Conservation (phyloP, 768 basidiomycete species). For the Termitomyces eurrhizus region DNA sequence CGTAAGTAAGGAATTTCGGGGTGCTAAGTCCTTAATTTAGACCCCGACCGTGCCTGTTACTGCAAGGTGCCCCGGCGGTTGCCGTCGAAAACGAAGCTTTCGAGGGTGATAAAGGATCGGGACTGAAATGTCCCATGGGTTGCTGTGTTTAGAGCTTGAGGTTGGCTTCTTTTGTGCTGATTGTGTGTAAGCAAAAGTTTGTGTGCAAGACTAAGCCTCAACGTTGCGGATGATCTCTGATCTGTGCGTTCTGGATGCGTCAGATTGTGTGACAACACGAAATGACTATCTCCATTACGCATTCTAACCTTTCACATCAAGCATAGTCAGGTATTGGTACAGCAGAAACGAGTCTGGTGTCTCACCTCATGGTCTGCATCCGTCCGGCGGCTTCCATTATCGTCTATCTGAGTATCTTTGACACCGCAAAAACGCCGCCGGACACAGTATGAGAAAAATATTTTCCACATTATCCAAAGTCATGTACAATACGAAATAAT, state of each 20-base stretch:
- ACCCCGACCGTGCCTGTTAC: constrained; percentile 2
- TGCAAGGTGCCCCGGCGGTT: background rate
- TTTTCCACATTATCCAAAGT: too few relatives aligned
- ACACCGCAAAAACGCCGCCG: too few relatives aligned
- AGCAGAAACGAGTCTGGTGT: too few relatives aligned
- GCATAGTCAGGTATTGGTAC: background rate
- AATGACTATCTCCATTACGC: background rate
- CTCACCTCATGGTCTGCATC: background rate
- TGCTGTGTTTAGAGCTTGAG: background rate
- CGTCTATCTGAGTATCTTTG: background rate
- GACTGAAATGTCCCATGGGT: background rate
- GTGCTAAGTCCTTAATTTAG: background rate
- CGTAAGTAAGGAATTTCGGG: background rate
- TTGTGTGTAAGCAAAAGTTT: constrained; percentile 6
- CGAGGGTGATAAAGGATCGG: background rate
- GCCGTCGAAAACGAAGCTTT: background rate
- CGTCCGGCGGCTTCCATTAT: background rate
- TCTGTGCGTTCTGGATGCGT: constrained; percentile 4
- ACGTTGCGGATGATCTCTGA: constrained; percentile 1
- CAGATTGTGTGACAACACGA: background rate
- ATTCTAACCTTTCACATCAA: background rate
- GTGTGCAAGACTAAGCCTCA: background rate
- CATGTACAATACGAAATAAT: too few relatives aligned
- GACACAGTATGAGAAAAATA: too few relatives aligned
- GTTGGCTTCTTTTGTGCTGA: background rate